Percentiles rank a stretch among this genome's conserved stretches.
Evolutionary conservation across 257 asterid species (phyloP).

Genomic region (Solanum etuberosum): DNA sequence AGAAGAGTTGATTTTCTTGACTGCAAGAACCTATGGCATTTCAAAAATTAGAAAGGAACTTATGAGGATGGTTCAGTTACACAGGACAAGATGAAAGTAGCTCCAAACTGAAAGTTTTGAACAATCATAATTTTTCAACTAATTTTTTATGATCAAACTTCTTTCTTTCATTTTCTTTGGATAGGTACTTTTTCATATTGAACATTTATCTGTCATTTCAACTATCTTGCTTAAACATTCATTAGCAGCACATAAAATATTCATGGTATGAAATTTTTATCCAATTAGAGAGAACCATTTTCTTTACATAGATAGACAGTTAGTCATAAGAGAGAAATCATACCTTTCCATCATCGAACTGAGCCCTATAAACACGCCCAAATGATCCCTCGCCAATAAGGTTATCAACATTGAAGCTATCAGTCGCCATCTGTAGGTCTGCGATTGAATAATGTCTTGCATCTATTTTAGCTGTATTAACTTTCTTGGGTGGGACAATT

Average conservation of each 20-base stretch:
- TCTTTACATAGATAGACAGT: neutral
- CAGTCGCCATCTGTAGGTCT: slow-evolving; percentile 87
- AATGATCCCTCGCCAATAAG: slow-evolving; percentile 87
- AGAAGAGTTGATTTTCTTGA: slow-evolving; percentile 77
- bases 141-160: neutral
- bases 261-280: neutral
- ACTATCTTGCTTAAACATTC: neutral
- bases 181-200: neutral
- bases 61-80: neutral
- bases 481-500: slow-evolving; percentile 56
- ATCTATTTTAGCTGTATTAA: slow-evolving; percentile 40
- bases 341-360: slow-evolving; percentile 75
- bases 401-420: slow-evolving; percentile 69
- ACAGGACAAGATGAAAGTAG: neutral
- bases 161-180: neutral
- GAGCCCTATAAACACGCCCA: slow-evolving; percentile 84
- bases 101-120: neutral
- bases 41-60: neutral
- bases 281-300: neutral
- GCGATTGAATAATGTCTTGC: slow-evolving; percentile 66
- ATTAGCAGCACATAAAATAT: neutral
- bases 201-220: neutral
- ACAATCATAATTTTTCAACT: neutral
- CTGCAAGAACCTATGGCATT: slow-evolving; percentile 68
- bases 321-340: neutral